These are phyloP conservation scores for Pogostemon cablin DNA, from an alignment of 257 asterid species.

Conservation along the genomic window DNA sequence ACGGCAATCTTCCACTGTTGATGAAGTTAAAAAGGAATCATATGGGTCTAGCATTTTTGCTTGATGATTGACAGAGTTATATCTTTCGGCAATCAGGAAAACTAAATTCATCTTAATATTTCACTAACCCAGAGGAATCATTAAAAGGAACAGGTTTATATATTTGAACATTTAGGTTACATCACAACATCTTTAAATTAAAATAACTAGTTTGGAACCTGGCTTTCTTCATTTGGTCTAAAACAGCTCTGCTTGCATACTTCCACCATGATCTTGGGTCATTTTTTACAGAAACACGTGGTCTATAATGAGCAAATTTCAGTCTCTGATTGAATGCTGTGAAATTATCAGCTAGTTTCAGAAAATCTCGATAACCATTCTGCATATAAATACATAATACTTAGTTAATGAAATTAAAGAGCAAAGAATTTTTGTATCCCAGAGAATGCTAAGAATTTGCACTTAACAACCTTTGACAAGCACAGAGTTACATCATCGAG, in stretches of 20 bases:
- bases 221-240: constrained; percentile 79
- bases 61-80: constrained; percentile 16
- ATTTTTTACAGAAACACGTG: constrained; percentile 58
- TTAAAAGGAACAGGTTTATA: background rate
- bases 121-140: constrained; percentile 1
- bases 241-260: constrained; percentile 75
- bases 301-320: constrained; percentile 88
- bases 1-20: constrained; percentile 82
- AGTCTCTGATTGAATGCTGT: constrained; percentile 91
- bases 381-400: constrained; percentile 42
- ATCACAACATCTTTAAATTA: constrained; percentile 12
- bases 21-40: constrained; percentile 34
- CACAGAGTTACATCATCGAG: constrained; percentile 95
- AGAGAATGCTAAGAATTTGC: constrained; percentile 22
- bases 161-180: constrained; percentile 9
- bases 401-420: constrained; percentile 7
- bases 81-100: constrained; percentile 22
- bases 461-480: constrained; percentile 75
- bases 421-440: constrained; percentile 9
- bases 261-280: constrained; percentile 96
- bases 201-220: constrained; percentile 50
- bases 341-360: constrained; percentile 91
- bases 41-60: constrained; percentile 1
- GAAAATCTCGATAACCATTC: constrained; percentile 84
- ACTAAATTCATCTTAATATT: background rate